These are phyloP conservation scores for Colletotrichum lentis DNA, from an alignment of 2,329 filamentous ascomycete species.

Conservation along the genomic window DNA sequence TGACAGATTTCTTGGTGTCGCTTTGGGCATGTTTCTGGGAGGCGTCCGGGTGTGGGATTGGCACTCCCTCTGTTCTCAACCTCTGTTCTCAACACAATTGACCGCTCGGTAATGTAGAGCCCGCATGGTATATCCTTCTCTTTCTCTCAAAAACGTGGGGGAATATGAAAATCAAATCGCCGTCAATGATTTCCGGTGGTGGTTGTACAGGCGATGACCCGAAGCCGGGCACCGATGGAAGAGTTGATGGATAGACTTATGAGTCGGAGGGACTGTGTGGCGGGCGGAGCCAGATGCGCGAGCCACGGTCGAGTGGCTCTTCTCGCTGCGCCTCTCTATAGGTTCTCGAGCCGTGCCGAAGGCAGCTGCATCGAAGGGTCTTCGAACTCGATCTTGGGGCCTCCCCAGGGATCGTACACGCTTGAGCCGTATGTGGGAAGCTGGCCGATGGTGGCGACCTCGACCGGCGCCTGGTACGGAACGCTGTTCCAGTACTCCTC, in stretches of 20 bases:
- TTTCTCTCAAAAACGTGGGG: conserved; percentile 29
- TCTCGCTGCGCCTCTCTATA: conserved; percentile 51
- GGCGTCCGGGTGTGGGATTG: conserved; percentile 6
- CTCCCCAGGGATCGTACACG: conserved; percentile 62
- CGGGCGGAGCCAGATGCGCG: background rate
- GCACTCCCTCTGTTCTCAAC: background rate
- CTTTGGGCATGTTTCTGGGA: conserved; percentile 4
- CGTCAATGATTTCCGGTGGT: conserved; percentile 21
- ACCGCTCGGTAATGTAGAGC: conserved; percentile 44
- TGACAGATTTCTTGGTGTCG: background rate
- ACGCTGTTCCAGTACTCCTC: conserved; percentile 62
- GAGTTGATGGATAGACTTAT: background rate
- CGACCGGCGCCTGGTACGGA: conserved; percentile 65
- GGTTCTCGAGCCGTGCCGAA: conserved; percentile 63
- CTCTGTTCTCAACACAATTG: conserved; percentile 19
- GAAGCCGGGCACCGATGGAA: background rate
- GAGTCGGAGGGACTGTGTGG: background rate
- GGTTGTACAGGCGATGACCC: conserved; percentile 30
- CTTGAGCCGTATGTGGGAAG: conserved; percentile 59
- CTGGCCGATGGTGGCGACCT: conserved; percentile 63
- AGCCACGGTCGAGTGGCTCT: background rate
- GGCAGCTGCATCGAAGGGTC: conserved; percentile 67
- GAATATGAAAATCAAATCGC: conserved; percentile 37
- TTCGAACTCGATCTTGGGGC: conserved; percentile 64
- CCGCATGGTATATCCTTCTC: conserved; percentile 46